Percentiles rank a stretch among this genome's conserved stretches.
Conservation (phyloP, 129 eudicot genomes). For the Escallonia rubra region DNA sequence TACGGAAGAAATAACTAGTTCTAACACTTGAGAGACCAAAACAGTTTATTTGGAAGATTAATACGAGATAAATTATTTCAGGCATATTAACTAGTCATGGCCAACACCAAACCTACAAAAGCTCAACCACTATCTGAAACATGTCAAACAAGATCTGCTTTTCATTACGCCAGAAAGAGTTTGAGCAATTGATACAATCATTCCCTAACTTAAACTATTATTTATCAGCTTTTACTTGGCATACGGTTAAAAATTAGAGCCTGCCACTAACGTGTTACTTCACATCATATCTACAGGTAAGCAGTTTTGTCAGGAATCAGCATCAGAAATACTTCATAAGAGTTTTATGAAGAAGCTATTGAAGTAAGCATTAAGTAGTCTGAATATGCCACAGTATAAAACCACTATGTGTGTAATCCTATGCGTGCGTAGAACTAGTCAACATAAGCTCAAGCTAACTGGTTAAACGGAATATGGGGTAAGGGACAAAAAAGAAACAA, state of each 20-base stretch:
- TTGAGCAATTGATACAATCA: neutral
- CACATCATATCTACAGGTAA: too few relatives aligned
- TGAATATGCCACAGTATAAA: neutral
- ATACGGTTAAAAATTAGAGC: neutral
- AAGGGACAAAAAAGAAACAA: neutral
- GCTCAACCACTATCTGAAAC: too few relatives aligned
- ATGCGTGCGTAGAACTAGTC: neutral
- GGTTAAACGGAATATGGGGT: neutral
- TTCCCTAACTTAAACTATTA: neutral
- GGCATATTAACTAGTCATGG: neutral
- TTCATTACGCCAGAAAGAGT: neutral
- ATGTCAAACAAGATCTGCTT: too few relatives aligned
- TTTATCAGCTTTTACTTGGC: neutral
- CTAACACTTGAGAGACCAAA: neutral
- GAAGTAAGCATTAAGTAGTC: neutral
- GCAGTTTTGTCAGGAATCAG: neutral
- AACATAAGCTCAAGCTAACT: neutral
- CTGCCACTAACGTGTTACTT: too few relatives aligned
- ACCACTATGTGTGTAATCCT: neutral
- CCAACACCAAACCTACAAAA: neutral
- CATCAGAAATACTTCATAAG: neutral
- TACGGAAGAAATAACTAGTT: neutral
- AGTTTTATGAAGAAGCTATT: neutral
- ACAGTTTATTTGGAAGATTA: neutral
- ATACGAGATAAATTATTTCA: neutral